Evolutionary conservation across 2,329 filamentous ascomycete species (phyloP), one percentile per base, ranked within the genome.

Genomic region (Ceratocystis variospora): DNA sequence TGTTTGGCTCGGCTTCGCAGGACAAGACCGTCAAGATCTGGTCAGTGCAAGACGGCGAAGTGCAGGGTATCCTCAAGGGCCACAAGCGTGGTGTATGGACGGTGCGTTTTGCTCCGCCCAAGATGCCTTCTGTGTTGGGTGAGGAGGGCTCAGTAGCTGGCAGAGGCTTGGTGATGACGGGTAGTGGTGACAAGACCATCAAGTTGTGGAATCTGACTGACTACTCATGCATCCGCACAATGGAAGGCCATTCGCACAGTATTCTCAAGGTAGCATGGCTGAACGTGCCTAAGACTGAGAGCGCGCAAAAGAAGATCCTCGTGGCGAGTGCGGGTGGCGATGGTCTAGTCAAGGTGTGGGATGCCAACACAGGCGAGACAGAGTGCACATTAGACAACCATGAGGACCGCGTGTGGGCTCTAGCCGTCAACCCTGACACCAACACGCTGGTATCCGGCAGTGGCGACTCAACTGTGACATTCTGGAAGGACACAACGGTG

Each of bases 1-100:
- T 96, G 0, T 97, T 99, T 73, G 95, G 93, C 2, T 96, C 94
- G 0, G 93, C 94, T 37, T 97, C 93, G 4, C 94, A 99, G 76
- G 94, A 99, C 74, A 89, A 91, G 70, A 95, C 90, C 0, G 91
- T 97, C 70, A 99, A 97, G 77, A 94, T 99, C 68, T 99, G 93
- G 88, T 94, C 92, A 6, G 81, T 87, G 5, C 87, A 92, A 70
- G 89, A 94, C 73, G 92, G 95, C 22, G 91, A 96, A 71, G 88
- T 92, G 0, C 85, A 94, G 69, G 95, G 94, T 70, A 90, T 99
- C 41, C 82, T 99, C 19, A 85, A 90, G 65, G 95, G 95, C 1
- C 95, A 99, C 75, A 89, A 90, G 73, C 85, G 94, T 74, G 94
- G 95, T 74, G 93, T 99, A 10, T 99, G 94, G 94, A 90, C 90